These are phyloP conservation scores for Coccomyxa subellipsoidea DNA, from an alignment of 163 green algal species.

Conservation along the genomic window DNA sequence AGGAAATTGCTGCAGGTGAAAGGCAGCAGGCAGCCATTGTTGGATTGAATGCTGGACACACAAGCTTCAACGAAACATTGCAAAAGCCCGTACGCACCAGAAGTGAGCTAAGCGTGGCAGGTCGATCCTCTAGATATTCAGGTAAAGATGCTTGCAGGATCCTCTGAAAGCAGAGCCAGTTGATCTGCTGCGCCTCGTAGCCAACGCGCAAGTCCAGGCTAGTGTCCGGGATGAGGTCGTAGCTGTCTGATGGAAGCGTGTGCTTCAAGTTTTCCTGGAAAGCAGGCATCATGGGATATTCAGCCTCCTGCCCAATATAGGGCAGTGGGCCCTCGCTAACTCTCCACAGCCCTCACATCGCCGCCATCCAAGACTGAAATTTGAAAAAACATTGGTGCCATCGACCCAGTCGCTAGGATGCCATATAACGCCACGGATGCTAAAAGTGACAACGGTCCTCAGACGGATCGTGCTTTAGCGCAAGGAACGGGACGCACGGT, in stretches of 20 bases:
- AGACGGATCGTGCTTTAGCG: neutral
- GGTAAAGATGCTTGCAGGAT: conserved; percentile 17
- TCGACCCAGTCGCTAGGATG: too few species aligned
- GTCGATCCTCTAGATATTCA: neutral
- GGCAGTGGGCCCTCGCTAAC: too few species aligned
- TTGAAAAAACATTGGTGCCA: too few species aligned
- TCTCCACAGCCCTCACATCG: neutral
- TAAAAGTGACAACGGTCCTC: neutral
- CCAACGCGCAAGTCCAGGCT: conserved; percentile 33
- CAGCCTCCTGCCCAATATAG: neutral
- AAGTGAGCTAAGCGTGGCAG: conserved; percentile 14
- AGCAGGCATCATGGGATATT: neutral
- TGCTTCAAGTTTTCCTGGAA: conserved; percentile 40
- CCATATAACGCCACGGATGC: too few species aligned
- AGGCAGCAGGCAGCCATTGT: too few species aligned
- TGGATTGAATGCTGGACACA: too few species aligned
- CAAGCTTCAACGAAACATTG: neutral
- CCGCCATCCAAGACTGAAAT: too few species aligned
- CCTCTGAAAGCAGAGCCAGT: conserved; percentile 22
- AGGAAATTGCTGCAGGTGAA: too few species aligned
- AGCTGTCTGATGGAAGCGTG: conserved; percentile 16
- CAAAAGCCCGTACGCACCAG: conserved; percentile 9
- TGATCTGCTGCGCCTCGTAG: conserved; percentile 29
- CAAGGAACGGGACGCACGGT: conserved; percentile 31
- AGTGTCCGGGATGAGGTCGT: conserved; percentile 13